Evolutionary conservation across 768 basidiomycete species (phyloP).

Genomic region (Suillus subluteus): DNA sequence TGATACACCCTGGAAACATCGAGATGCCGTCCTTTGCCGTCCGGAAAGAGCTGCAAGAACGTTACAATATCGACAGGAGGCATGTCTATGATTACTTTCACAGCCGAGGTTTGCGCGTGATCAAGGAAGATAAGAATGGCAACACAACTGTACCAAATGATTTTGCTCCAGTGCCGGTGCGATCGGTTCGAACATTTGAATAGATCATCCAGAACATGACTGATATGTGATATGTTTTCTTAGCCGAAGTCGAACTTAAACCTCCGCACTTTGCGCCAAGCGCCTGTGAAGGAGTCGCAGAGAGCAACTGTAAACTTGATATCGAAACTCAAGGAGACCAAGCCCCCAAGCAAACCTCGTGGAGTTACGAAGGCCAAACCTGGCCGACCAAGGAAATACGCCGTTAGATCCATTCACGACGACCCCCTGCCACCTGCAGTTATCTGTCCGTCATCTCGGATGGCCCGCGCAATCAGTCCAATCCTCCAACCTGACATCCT

Average conservation of each 20-base stretch:
- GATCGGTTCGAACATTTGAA: slow-evolving; percentile 25
- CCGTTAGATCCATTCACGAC: slow-evolving; percentile 12
- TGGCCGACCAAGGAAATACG: slow-evolving; percentile 31
- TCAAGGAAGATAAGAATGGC: slow-evolving; percentile 64
- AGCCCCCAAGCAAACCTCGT: slow-evolving; percentile 23
- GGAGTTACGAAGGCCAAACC: slow-evolving; percentile 35
- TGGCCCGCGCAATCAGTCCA: slow-evolving; percentile 32
- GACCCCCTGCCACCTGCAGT: slow-evolving; percentile 11
- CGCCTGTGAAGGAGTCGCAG: slow-evolving; percentile 18
- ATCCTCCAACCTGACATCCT: slow-evolving; percentile 20
- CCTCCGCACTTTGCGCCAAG: slow-evolving; percentile 35
- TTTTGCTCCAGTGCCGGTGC: slow-evolving; percentile 10
- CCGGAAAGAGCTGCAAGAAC: slow-evolving; percentile 71
- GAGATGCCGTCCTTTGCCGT: slow-evolving; percentile 79
- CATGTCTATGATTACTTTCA: slow-evolving; percentile 85
- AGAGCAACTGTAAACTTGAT: slow-evolving; percentile 12
- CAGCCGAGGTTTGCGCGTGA: slow-evolving; percentile 60
- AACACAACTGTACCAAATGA: slow-evolving; percentile 43
- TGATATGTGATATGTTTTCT: slow-evolving; percentile 12
- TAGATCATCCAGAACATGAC: slow-evolving; percentile 15
- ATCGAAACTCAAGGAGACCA: not conserved
- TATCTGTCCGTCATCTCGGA: slow-evolving; percentile 13
- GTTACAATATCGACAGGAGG: slow-evolving; percentile 69
- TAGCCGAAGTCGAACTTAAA: slow-evolving; percentile 39
- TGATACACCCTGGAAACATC: slow-evolving; percentile 64